Percentiles rank a stretch among this genome's conserved stretches.
Conservation (phyloP, 108 stramenopile species). For the Phaeodactylum tricornutum region DNA sequence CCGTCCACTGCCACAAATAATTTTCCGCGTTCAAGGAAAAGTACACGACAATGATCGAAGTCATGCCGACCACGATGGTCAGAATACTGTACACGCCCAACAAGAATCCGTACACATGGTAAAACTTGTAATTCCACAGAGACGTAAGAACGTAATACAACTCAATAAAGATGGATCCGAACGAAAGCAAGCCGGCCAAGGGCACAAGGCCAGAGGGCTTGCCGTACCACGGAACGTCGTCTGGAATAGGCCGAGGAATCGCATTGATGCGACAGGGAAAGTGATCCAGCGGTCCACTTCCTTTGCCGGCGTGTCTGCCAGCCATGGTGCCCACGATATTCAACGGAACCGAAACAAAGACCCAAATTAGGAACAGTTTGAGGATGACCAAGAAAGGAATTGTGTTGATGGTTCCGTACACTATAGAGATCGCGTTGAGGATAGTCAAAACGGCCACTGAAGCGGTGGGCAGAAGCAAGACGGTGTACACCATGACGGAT, state of each 20-base stretch:
- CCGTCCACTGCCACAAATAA: slow-evolving; percentile 98
- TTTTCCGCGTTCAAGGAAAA: slow-evolving; percentile 95
- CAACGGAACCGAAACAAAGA: slow-evolving; percentile 90
- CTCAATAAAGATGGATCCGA: slow-evolving; percentile 97
- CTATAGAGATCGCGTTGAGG: slow-evolving; percentile 74
- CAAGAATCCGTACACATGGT: slow-evolving; percentile 98
- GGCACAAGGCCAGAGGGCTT: slow-evolving; percentile 80
- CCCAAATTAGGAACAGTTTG: slow-evolving; percentile 89
- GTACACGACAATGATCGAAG: slow-evolving; percentile 95
- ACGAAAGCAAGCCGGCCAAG: slow-evolving; percentile 86
- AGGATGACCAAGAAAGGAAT: slow-evolving; percentile 84
- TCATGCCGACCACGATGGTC: slow-evolving; percentile 90
- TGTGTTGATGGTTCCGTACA: slow-evolving; percentile 86
- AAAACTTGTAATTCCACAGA: slow-evolving; percentile 97
- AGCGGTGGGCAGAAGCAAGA: slow-evolving; percentile 78
- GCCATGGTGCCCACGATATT: slow-evolving; percentile 86
- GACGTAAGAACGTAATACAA: slow-evolving; percentile 93
- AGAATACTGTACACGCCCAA: slow-evolving; percentile 93
- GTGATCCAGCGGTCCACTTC: slow-evolving; percentile 14
- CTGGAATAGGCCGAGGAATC: slow-evolving; percentile 92
- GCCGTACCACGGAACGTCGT: slow-evolving; percentile 89
- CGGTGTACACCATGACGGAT: slow-evolving; percentile 86
- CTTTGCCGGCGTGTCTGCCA: slow-evolving; percentile 74
- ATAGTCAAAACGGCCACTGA: slow-evolving; percentile 46
- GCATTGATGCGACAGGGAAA: slow-evolving; percentile 97